These are phyloP conservation scores for Annulohypoxylon maeteangense DNA, from an alignment of 495 filamentous ascomycete genomes.

Conservation along the genomic window DNA sequence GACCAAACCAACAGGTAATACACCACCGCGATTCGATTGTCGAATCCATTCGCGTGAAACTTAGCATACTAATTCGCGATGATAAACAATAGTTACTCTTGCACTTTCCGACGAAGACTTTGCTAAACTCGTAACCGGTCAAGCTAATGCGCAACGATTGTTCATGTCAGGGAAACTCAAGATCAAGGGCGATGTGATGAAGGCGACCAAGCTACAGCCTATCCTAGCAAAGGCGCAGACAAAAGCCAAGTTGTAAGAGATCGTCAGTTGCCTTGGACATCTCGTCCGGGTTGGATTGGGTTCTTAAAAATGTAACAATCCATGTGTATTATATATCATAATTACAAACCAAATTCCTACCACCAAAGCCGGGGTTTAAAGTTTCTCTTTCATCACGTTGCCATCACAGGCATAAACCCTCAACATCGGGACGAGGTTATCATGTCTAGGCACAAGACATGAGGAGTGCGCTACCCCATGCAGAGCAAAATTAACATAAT, in stretches of 20 bases:
- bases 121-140: constrained; percentile 79
- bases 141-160: constrained; percentile 92
- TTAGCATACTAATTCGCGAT: constrained; percentile 15
- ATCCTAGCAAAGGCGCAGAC: constrained; percentile 87
- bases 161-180: constrained; percentile 99
- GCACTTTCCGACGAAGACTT: constrained; percentile 89
- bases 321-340: constrained; percentile 5
- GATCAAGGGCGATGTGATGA: constrained; percentile 98
- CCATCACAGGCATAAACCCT: not conserved
- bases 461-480: not conserved
- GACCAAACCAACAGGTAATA: constrained; percentile 81
- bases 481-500: not conserved
- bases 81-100: constrained; percentile 73
- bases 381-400: not conserved
- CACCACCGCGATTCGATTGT: not conserved
- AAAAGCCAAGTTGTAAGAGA: constrained; percentile 83
- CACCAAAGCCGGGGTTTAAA: not conserved
- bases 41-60: constrained; percentile 3
- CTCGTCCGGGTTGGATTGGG: constrained; percentile 4
- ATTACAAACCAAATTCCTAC: not conserved
- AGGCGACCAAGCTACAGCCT: constrained; percentile 96
- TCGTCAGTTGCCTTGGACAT: constrained; percentile 3
- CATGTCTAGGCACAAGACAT: not conserved
- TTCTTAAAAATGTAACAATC: not conserved
- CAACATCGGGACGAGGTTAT: not conserved